Percentiles rank a stretch among this genome's conserved stretches.
Conservation (phyloP, 768 basidiomycete species). For the Vishniacozyma victoriae region DNA sequence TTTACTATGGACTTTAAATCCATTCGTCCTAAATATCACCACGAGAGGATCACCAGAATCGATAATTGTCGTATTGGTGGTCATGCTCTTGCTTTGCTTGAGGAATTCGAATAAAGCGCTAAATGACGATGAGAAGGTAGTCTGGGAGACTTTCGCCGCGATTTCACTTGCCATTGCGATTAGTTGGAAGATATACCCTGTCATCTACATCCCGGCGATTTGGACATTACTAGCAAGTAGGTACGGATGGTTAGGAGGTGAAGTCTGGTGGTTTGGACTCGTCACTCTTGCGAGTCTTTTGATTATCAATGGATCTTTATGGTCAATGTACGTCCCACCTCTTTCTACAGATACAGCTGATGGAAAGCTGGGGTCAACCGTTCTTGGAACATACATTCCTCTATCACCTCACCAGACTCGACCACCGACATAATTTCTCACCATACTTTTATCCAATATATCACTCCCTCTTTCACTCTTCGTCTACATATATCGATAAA, state of each 20-base stretch:
- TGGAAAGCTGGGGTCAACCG: conserved; percentile 71
- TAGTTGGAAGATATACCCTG: conserved; percentile 96
- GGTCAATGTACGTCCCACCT: conserved; percentile 61
- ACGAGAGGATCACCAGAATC: conserved; percentile 95
- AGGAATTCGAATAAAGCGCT: neutral
- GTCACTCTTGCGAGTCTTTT: conserved; percentile 67
- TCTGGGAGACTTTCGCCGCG: conserved; percentile 62
- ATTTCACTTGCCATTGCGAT: conserved; percentile 71
- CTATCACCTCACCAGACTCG: conserved; percentile 82
- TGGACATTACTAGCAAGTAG: conserved; percentile 50
- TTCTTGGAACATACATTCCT: conserved; percentile 88
- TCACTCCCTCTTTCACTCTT: conserved; percentile 63
- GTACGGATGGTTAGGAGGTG: conserved; percentile 46
- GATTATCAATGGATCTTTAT: conserved; percentile 60
- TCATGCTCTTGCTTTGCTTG: conserved; percentile 61
- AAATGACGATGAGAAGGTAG: conserved; percentile 33
- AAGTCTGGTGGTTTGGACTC: conserved; percentile 58
- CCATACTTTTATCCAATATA: conserved; percentile 96
- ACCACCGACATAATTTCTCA: conserved; percentile 97
- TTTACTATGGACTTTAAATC: conserved; percentile 75
- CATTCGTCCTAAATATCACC: conserved; percentile 90
- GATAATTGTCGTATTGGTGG: conserved; percentile 70
- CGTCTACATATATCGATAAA: conserved; percentile 5
- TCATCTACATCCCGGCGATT: conserved; percentile 80
- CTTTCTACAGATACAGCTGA: neutral